Base-by-base conservation (phyloP, 2,329 filamentous ascomycete genomes). In the Fusarium bulbicola region DNA sequence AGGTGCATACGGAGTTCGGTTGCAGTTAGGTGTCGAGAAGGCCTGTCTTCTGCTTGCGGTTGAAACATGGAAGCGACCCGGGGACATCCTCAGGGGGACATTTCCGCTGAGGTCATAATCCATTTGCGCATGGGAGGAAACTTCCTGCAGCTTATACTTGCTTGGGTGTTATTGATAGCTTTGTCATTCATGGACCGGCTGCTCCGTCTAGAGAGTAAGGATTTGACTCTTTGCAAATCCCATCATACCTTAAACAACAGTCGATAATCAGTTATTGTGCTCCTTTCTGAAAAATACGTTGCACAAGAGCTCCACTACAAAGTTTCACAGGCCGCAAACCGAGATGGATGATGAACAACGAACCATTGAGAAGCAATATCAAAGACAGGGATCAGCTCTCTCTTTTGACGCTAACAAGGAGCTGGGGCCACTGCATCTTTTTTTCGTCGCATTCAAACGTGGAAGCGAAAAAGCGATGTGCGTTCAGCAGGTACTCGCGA, bases 401-500 rank as follows among this genome's bases (percentile, higher is more conserved):
- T 40, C 50, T 54, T 40, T 58, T 30, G 36, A 39, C 71, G 49
- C 63, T 71, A 74, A 50, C 9, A 50, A 26, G 64, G 63, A 74
- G 71, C 71, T 74, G 63, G 68, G 63, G 60, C 72, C 72, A 72
- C 58, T 74, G 64, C 72, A 66, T 70, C 66, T 74, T 74, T 66
- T 64, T 66, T 50, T 67, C 36, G 69, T 67, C 53, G 60, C 53
- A 42, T 63, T 53, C 39, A 62, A 39, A 56, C 10, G 43, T 24
- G 30, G 40, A 64, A 59, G 59, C 53, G 52, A 69, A 69, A 59
- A 64, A 58, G 37, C 14, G 40, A 50, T 43, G 34, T 40, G 45
- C 56, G 45, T 24, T 59, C 32, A 43, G 47, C 47, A 18, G 60
- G 66, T 74, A 74, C 72, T 67, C 72, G 14, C 28, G 21, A 40